Conservation (phyloP, 2,329 filamentous ascomycete genomes). For the Trichophyton simii region DNA sequence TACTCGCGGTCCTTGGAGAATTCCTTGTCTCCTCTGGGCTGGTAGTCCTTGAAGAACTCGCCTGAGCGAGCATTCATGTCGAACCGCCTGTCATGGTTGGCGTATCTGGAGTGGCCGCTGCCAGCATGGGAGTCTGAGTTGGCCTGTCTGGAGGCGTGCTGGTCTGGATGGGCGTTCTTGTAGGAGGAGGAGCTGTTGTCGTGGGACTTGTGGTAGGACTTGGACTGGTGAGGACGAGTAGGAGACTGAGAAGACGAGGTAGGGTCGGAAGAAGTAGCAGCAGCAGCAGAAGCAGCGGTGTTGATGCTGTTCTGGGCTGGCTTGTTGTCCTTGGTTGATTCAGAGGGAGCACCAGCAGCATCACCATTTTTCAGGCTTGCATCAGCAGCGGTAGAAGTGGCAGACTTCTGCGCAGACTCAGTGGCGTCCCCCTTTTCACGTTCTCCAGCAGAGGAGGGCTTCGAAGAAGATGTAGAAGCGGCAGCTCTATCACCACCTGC, state of each 20-base stretch:
- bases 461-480: constrained; percentile 17
- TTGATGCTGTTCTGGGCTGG: not conserved
- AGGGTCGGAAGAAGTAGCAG: constrained; percentile 14
- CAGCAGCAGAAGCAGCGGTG: not conserved
- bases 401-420: not conserved
- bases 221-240: constrained; percentile 24
- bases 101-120: constrained; percentile 19
- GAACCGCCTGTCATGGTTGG: constrained; percentile 26
- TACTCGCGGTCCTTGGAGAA: constrained; percentile 24
- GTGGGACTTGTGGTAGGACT: constrained; percentile 22
- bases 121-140: constrained; percentile 13
- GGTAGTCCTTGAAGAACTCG: constrained; percentile 16
- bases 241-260: constrained; percentile 21
- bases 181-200: constrained; percentile 3
- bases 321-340: not conserved
- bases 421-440: not conserved
- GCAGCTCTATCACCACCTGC: constrained; percentile 17
- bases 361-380: not conserved
- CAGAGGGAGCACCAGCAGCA: not conserved
- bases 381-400: not conserved
- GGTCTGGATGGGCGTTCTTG: constrained; percentile 16
- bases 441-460: constrained; percentile 14
- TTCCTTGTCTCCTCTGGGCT: constrained; percentile 24
- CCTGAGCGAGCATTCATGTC: constrained; percentile 26
- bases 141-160: constrained; percentile 20